Base-by-base conservation (phyloP, 495 filamentous ascomycete genomes). In the Pyrenula aspistea region DNA sequence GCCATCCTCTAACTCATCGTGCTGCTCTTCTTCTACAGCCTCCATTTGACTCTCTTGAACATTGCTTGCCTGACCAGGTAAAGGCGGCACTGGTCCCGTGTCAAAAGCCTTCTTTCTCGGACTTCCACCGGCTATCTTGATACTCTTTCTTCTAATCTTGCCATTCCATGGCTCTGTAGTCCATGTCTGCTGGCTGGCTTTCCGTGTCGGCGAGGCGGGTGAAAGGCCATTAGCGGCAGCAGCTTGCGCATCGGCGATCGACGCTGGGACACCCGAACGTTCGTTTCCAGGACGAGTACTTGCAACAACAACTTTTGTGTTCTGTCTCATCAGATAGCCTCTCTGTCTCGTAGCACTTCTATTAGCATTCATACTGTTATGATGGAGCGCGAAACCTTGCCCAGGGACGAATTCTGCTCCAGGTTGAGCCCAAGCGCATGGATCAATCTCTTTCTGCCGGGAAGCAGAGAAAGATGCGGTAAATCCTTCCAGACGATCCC, bases 271-370 rank as follows among this genome's bases (percentile, higher is more conserved):
- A 42, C 8, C 31, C 4, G 4, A 4, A 15, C 15, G 8, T 49
- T 74, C 73, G 19, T 81, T 74, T 21, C 77, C 73, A 22, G 71
- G 77, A 59, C 75, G 83, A 66, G 84, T 95, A 57, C 79, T 84
- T 0, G 94, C 93, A 57, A 96, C 87, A 55, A 98, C 88, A 49
- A 98, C 81, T 65, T 96, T 96, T 19, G 93, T 97, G 68, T 97
- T 98, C 60, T 98, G 93, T 61, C 93, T 83, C 93, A 96, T 97
- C 25, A 98, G 79, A 63, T 98, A 98, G 21, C 93, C 93, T 75
- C 93, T 89, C 93, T 98, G 85, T 83, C 75, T 72, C 15, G 62
- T 71, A 50, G 67, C 59, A 56, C 57, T 62, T 53, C 68, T 63
- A 74, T 91, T 83, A 91, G 87, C 76, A 20, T 8, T 4, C 8